Conservation (phyloP, 495 filamentous ascomycete species). For the Podospora tetraspora region DNA sequence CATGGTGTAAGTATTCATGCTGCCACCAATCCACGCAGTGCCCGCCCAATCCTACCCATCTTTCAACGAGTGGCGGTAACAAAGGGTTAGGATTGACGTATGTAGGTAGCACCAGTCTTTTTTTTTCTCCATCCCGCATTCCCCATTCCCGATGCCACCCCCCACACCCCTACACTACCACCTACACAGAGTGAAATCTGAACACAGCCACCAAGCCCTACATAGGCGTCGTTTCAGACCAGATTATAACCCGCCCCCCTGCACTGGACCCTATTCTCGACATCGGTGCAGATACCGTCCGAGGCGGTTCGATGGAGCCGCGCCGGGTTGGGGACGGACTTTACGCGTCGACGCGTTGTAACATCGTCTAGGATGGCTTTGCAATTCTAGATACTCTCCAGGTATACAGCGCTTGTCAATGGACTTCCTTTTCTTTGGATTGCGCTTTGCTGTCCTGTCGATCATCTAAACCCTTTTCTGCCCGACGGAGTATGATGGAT, state of each 20-base stretch:
- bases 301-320: not conserved
- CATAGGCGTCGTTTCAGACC: slow-evolving; percentile 21
- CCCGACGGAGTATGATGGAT: not conserved
- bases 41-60: not conserved
- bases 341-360: not conserved
- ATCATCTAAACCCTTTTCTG: not conserved
- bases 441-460: not conserved
- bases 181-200: not conserved
- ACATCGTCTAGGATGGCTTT: not conserved
- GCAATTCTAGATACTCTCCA: not conserved
- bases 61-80: too few species aligned
- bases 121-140: not conserved
- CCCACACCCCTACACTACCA: not conserved
- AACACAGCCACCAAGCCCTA: slow-evolving; percentile 14
- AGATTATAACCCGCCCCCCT: slow-evolving; percentile 14
- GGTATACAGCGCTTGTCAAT: not conserved
- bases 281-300: too few species aligned
- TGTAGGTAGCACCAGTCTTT: not conserved
- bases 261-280: not conserved
- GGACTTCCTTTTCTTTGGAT: not conserved
- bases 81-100: not conserved
- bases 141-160: slow-evolving; percentile 3
- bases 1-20: not conserved
- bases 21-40: not conserved
- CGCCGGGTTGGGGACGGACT: not conserved